These are phyloP conservation scores for Lecanicillium sp. DNA, from an alignment of 2,329 filamentous ascomycete genomes.

Conservation along the genomic window DNA sequence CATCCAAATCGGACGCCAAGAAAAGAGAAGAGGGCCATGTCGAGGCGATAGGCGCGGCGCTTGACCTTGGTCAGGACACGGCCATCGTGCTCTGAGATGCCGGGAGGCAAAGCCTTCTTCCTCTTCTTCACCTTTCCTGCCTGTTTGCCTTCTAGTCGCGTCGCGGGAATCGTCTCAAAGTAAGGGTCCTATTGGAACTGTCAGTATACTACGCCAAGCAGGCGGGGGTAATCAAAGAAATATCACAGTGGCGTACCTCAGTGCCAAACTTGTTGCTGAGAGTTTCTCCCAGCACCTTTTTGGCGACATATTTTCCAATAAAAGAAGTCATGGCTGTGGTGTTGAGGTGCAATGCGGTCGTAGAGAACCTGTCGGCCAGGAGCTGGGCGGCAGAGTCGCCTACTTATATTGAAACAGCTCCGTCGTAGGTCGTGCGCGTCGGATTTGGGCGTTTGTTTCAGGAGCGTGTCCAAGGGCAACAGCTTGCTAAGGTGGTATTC, in stretches of 20 bases:
- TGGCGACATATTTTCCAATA: slow-evolving; percentile 46
- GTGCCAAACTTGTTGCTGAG: slow-evolving; percentile 50
- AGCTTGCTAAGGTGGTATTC: slow-evolving; percentile 1
- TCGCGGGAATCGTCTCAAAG: slow-evolving; percentile 74
- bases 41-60: slow-evolving; percentile 74
- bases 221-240: background rate
- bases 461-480: background rate
- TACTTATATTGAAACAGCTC: slow-evolving; percentile 4
- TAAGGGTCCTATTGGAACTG: slow-evolving; percentile 65
- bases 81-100: slow-evolving; percentile 75
- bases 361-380: background rate
- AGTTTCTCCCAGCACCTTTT: slow-evolving; percentile 50
- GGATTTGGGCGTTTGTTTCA: slow-evolving; percentile 4
- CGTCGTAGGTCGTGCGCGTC: background rate
- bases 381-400: background rate
- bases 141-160: slow-evolving; percentile 56
- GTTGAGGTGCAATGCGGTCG: slow-evolving; percentile 1
- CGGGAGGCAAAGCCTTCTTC: slow-evolving; percentile 76
- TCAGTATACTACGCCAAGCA: slow-evolving; percentile 19
- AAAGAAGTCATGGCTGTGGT: slow-evolving; percentile 39
- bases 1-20: slow-evolving; percentile 82
- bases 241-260: slow-evolving; percentile 44
- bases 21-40: slow-evolving; percentile 76
- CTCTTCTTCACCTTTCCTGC: slow-evolving; percentile 70
- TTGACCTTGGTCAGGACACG: slow-evolving; percentile 81